phyloP scores from a whole-genome alignment of 345 rosid genomes.

The Anacardium occidentale region DNA sequence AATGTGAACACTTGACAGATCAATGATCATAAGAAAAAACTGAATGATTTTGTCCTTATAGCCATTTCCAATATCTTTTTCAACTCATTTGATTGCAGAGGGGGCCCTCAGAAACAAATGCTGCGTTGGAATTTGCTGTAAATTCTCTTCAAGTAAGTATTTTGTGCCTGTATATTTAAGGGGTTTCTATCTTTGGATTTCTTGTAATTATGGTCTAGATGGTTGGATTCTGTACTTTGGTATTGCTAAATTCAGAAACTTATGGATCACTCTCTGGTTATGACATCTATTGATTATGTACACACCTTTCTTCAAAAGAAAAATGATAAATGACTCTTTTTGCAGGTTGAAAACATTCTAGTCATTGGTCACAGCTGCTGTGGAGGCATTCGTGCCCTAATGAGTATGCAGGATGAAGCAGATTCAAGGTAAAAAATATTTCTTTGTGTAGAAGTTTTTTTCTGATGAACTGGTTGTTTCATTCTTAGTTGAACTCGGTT shows the following conservation, averaged over 20 bases:
- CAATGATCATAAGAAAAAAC: background rate
- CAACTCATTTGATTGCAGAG: slow-evolving; percentile 42
- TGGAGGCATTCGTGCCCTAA: slow-evolving; percentile 93
- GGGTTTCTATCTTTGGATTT: background rate
- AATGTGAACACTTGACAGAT: background rate
- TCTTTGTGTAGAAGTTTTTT: background rate
- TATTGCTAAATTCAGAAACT: background rate
- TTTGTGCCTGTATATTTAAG: background rate
- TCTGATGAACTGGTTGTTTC: background rate
- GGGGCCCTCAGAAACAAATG: slow-evolving; percentile 94
- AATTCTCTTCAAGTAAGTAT: slow-evolving; percentile 69
- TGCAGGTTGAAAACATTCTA: slow-evolving; percentile 88
- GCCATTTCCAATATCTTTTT: background rate
- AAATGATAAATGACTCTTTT: slow-evolving; percentile 10
- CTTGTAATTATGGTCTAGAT: background rate
- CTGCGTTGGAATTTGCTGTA: slow-evolving; percentile 91
- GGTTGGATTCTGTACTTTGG: slow-evolving; percentile 1
- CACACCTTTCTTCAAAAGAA: slow-evolving; percentile 1
- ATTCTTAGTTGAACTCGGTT: background rate
- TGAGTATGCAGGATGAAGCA: slow-evolving; percentile 76
- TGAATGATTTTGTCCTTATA: background rate
- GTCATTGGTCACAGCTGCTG: slow-evolving; percentile 93
- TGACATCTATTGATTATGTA: background rate
- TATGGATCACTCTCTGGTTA: background rate
- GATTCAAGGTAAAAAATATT: slow-evolving; percentile 56